These are phyloP conservation scores for Ceratocystis smalleyi DNA, from an alignment of 2,329 filamentous ascomycete species.

Conservation along the genomic window DNA sequence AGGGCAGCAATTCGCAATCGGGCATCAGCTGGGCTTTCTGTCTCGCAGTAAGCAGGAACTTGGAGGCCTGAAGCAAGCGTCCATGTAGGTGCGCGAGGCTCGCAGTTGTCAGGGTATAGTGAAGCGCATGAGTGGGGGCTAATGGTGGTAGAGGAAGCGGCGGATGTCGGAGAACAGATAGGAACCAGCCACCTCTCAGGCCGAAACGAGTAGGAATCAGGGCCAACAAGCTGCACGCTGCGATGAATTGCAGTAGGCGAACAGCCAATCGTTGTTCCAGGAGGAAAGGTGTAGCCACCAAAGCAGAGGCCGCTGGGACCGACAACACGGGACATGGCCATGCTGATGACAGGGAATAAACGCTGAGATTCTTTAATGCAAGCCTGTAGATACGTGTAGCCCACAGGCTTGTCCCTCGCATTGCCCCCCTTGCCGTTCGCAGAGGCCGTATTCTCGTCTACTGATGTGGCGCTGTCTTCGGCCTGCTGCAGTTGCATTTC, in stretches of 20 bases:
- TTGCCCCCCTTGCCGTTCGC: background rate
- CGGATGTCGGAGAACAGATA: background rate
- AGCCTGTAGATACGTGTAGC: conserved; percentile 27
- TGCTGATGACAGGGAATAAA: conserved; percentile 35
- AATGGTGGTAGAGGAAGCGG: background rate
- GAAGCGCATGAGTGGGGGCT: background rate
- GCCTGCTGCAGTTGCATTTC: conserved; percentile 19
- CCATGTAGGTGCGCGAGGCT: background rate
- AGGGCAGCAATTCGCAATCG: conserved; percentile 24
- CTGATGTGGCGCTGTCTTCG: background rate
- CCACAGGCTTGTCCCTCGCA: conserved; percentile 4
- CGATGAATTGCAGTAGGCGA: conserved; percentile 36
- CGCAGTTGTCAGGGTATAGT: background rate
- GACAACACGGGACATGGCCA: conserved; percentile 35
- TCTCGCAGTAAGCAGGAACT: background rate
- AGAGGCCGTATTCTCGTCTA: background rate
- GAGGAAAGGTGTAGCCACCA: conserved; percentile 28
- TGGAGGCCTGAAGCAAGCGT: conserved; percentile 7
- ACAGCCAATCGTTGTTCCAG: conserved; percentile 35
- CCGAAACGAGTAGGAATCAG: conserved; percentile 28
- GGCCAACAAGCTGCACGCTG: conserved; percentile 34
- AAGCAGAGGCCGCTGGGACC: conserved; percentile 26
- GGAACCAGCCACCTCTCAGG: conserved; percentile 32
- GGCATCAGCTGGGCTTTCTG: conserved; percentile 18
- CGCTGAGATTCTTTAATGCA: conserved; percentile 37